Percentiles rank a stretch among this genome's conserved stretches.
These are phyloP conservation scores for Pyrenophora seminiperda DNA, from an alignment of 2,329 filamentous ascomycete species.

Conservation along the genomic window DNA sequence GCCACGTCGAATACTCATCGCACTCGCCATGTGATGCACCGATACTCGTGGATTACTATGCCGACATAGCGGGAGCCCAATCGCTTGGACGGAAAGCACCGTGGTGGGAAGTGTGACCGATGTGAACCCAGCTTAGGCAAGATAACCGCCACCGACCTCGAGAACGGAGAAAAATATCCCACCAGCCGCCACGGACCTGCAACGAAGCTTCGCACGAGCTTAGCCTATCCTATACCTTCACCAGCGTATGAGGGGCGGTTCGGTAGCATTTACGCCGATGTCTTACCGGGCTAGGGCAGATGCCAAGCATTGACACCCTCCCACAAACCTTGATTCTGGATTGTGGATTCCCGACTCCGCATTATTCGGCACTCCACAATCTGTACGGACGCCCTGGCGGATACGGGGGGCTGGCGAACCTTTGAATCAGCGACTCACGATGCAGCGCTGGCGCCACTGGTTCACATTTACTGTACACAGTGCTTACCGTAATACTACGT, in stretches of 20 bases:
- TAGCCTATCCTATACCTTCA: constrained; percentile 24
- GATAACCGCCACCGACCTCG: constrained; percentile 20
- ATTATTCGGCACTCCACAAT: constrained; percentile 24
- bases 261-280: constrained; percentile 30
- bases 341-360: constrained; percentile 17
- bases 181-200: constrained; percentile 25
- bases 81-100: constrained; percentile 11
- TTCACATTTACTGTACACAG: neutral
- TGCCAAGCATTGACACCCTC: constrained; percentile 32
- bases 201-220: constrained; percentile 27
- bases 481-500: constrained; percentile 11
- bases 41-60: constrained; percentile 21
- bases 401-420: constrained; percentile 15
- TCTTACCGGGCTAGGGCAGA: constrained; percentile 16
- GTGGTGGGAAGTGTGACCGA: constrained; percentile 14
- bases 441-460: constrained; percentile 13
- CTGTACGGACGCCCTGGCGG: constrained; percentile 21
- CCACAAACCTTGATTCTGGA: constrained; percentile 29
- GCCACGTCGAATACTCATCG: constrained; percentile 11
- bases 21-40: constrained; percentile 27
- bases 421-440: constrained; percentile 21
- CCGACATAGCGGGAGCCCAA: constrained; percentile 17
- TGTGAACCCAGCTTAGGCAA: constrained; percentile 5
- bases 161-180: constrained; percentile 27
- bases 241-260: constrained; percentile 17